Evolutionary conservation across 805 yeast genomes (phyloP), one percentile per base, ranked within the genome.

Genomic region (Saccharomycopsis javanensis): DNA sequence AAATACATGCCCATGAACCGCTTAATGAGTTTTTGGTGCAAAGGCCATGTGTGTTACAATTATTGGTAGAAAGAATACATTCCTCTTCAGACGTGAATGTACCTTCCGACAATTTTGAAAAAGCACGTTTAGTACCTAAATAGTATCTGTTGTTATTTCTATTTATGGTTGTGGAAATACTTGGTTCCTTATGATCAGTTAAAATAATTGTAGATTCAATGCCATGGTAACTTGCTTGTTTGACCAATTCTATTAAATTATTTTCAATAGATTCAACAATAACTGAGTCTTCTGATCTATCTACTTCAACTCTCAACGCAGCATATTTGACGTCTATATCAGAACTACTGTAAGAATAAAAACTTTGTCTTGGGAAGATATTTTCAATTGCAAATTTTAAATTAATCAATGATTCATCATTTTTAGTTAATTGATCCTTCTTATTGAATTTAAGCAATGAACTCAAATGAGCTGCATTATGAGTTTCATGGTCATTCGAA

Each of bases 1-100:
- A 81, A 25, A 69, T 63, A 67, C 86, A 81, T 51, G 72, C 69
- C 79, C 79, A 81, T 66, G 80, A 75, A 28, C 65, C 65, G 13
- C 70, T 71, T n/a, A 51, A 37, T 1, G 55, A 31, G 46, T 68
- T 57, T 60, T 76, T 67, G 10, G 76, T 58, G 64, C 86, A 81
- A 13, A 68, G 56, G 10, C 86, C 86, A 65, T 80, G 83, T n/a
- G 74, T 71, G 37, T 75, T 75, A 65, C 86, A 81, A 37, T 74
- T 70, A 51, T 71, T 66, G 7, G 85, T 80, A 23, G 73, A 67
- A 3, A 68, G 71, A 55, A 72, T 65, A 66, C 86, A 81, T 1
- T 74, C 70, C 55, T 73, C 79, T 63, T 79, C 76, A 23, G 78
- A 67, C 11, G 68, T 31, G 62, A 69, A 79, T 59, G 79, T 77